Evolutionary conservation across 2,329 filamentous ascomycete species (phyloP).

Genomic region (Colletotrichum phormii): DNA sequence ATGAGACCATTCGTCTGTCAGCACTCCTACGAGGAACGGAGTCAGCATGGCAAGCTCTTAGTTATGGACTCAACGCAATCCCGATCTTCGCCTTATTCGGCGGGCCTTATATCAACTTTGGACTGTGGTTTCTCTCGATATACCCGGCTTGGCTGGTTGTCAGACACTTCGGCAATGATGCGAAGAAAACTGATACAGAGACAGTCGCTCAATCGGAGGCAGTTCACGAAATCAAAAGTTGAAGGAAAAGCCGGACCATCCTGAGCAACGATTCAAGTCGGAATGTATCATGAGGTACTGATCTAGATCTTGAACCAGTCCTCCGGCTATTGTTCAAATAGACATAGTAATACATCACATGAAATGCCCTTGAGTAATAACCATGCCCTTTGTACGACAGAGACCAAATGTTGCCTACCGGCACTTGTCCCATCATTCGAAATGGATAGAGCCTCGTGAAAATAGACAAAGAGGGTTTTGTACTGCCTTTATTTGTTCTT

Average conservation of each 20-base stretch:
- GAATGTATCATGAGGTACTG: too few species aligned
- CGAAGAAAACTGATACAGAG: neutral
- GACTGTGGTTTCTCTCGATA: slow-evolving; percentile 70
- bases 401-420: too few species aligned
- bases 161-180: neutral
- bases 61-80: slow-evolving; percentile 73
- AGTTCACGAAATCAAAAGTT: neutral
- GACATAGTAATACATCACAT: too few species aligned
- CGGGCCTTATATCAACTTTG: slow-evolving; percentile 75
- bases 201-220: neutral
- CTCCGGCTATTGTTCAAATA: neutral
- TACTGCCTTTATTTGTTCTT: neutral
- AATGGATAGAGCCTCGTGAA: too few species aligned
- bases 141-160: slow-evolving; percentile 71
- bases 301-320: neutral
- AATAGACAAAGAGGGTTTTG: too few species aligned
- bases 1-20: slow-evolving; percentile 73
- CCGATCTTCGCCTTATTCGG: slow-evolving; percentile 71
- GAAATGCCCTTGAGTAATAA: neutral
- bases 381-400: neutral
- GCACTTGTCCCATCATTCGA: too few species aligned
- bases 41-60: slow-evolving; percentile 76
- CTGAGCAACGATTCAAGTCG: neutral
- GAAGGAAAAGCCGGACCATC: neutral
- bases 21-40: slow-evolving; percentile 74